Evolutionary conservation across 2,329 filamentous ascomycete genomes (phyloP).

Genomic region (Neonectria punicea): DNA sequence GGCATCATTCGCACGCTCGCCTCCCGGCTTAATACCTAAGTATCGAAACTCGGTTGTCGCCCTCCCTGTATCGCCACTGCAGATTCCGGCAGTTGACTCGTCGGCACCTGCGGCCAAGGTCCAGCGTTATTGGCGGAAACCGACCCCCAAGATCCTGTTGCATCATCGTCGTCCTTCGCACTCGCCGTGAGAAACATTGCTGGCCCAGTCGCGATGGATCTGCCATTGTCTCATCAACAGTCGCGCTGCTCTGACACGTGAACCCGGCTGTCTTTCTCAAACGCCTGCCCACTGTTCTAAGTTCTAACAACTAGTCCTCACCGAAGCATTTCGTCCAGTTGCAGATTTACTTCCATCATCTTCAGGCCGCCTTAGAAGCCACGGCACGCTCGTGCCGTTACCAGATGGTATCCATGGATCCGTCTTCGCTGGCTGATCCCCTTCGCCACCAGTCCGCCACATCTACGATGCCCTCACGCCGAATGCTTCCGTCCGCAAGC

Average conservation of each 20-base stretch:
- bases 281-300: constrained; percentile 9
- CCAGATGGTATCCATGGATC: constrained; percentile 32
- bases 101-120: constrained; percentile 22
- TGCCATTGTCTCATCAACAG: constrained; percentile 27
- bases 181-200: constrained; percentile 15
- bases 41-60: not conserved
- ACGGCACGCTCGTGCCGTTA: not conserved
- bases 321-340: constrained; percentile 9
- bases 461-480: constrained; percentile 24
- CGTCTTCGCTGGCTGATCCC: constrained; percentile 18
- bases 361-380: not conserved
- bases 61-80: not conserved
- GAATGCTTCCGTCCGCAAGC: constrained; percentile 40
- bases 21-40: too few species aligned
- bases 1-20: not conserved
- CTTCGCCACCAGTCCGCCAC: constrained; percentile 30
- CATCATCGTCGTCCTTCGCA: constrained; percentile 13
- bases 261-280: constrained; percentile 24
- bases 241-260: constrained; percentile 34
- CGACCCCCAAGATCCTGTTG: not conserved
- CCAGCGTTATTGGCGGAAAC: not conserved
- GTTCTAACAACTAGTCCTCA: not conserved
- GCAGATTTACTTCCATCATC: constrained; percentile 23
- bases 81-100: not conserved
- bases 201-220: constrained; percentile 35